Evolutionary conservation across 1,139 yeast species (phyloP).

Genomic region (Arxiozyma bovina): DNA sequence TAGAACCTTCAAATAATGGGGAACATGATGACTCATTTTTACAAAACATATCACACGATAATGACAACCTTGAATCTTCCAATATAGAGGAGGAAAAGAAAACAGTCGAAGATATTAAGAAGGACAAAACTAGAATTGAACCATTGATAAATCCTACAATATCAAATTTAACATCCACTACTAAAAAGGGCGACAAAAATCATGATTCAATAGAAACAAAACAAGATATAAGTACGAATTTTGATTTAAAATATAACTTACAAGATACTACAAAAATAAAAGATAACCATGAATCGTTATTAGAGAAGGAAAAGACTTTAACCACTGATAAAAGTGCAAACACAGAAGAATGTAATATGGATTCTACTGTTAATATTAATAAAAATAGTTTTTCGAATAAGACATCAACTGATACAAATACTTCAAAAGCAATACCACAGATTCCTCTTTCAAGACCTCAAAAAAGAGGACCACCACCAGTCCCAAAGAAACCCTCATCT

Average conservation of each 20-base stretch:
- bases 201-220: too few species aligned
- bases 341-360: neutral
- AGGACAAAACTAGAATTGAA: neutral
- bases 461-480: conserved; percentile 45
- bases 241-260: neutral
- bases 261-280: too few species aligned
- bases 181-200: neutral
- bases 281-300: neutral
- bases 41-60: neutral
- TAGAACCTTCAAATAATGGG: neutral
- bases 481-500: conserved; percentile 67
- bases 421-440: conserved; percentile 1
- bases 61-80: neutral
- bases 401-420: neutral
- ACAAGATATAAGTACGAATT: neutral
- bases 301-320: neutral
- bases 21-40: neutral
- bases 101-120: neutral
- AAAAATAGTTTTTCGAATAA: neutral
- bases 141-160: neutral
- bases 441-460: conserved; percentile 12
- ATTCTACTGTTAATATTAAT: neutral
- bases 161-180: neutral
- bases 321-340: neutral
- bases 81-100: neutral